Evolutionary conservation across 225 moss, liverwort and hornwort genomes (phyloP), one percentile per base, ranked within the genome.

Genomic region (Straminergon stramineum): DNA sequence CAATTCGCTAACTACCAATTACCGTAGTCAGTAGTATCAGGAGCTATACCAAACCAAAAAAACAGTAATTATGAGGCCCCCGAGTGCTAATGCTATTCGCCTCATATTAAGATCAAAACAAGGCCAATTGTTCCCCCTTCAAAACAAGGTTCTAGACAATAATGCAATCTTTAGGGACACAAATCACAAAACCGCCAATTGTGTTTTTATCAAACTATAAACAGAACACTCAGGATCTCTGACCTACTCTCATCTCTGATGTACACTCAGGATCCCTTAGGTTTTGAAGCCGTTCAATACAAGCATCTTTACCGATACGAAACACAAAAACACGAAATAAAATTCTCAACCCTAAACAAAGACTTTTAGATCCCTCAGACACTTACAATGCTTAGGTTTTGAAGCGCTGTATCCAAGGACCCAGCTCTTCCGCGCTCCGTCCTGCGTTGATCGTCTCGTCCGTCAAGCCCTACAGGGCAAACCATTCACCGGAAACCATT

Each of bases 361-460:
- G n/a, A 51, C 24, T 35, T 60, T 30, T 52, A 66, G 66, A 45
- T 45, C 17, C 34, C 22, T 1, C 23, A 23, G 23, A 15, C 78
- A 41, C 87, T 88, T 81, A 88, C 87, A 15, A 81, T 81, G 70
- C 81, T 81, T 15, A 88, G 51, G 71, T 70, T 88, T 81, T 71
- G 81, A 24, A 81, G 87, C 87, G 60, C 61, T 88, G 81, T 31
- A 88, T 3, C 61, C 87, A 88, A 74, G 88, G 62, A 43, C 83
- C 88, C 63, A 63, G 61, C 55, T 88, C 88, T 83, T 86, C 89
- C 21, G 90, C 78, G 73, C 88, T 94, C 66, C 87, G 73, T 71
- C 93, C 64, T 22, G 87, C 55, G 78, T 85, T 90, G 86, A 95
- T 91, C 21, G 87, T 94, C 88, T 94, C 89, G 87, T 92, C 92